Base-by-base conservation (phyloP, 768 basidiomycete species). In the Russula abietina region DNA sequence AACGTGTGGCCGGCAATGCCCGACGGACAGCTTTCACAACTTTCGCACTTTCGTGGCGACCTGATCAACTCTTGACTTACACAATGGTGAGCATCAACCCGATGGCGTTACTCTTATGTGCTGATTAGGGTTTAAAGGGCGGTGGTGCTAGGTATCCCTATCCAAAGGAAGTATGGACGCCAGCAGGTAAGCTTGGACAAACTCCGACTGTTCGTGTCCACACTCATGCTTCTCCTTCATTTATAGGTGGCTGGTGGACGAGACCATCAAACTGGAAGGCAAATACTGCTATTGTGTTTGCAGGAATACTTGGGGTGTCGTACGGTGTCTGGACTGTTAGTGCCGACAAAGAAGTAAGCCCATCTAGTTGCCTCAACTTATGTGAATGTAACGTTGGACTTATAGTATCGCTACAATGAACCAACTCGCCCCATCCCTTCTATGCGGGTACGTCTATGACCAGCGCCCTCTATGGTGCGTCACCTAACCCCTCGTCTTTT, bases 91-190 rank as follows among this genome's bases (percentile, higher is more conserved):
- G 63, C 30, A n/a, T 41, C 24, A 49, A 33, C 26, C 4, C 48
- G 9, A 24, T n/a, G 28, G 38, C 11, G 41, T n/a, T 5, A 48
- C 8, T 39, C 45, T 64, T 45, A 55, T 41, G 3, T 41, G 12
- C 41, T 45, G 14, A 32, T n/a, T 51, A 1, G 41, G 17, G 41
- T 19, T 17, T 53, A 14, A 60, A 91, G 90, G 90, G 90, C 51
- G 90, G 89, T 75, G 89, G 89, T 65, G 83, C 77, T 59, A 86
- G 91, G 76, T 97, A 91, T 80, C 92, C 93, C 10, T 97, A 88
- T 74, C 94, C 93, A 36, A 95, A 94, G 79, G 83, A 89, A 71
- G 94, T 97, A 59, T 98, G 93, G 92, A 88, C 93, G 26, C 94
- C 95, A 71, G 81, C 93, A 67, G 92, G 92, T 91, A 57, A 57